Base-by-base conservation (phyloP, 106 monocot genomes). In the Phalaenopsis equestris region DNA sequence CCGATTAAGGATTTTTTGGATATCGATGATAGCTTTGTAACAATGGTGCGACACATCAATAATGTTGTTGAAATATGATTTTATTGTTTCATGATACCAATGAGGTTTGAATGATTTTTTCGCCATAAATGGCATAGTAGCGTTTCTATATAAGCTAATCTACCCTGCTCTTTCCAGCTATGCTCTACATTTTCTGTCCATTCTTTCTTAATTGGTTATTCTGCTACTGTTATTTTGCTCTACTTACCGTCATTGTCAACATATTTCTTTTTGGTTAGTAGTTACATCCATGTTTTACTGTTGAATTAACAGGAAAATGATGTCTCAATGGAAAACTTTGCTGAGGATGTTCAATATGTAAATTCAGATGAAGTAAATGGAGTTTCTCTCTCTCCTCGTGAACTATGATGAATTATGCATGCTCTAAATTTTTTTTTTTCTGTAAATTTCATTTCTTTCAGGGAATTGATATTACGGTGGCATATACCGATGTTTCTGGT, bases 401-500 rank as follows among this genome's bases (percentile, higher is more conserved):
- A 41, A 72, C 42, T 6, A 74, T 74, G n/a, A 14, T 42, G 2
- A 74, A 45, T 74, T 45, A 45, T 74, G n/a, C 72, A 72, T 36
- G 36, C 43, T 45, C 8, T n/a, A 45, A 18, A 19, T 57, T 75
- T 43, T 10, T 21, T 7, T 5, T 5, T 2, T 49, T 47, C 49
- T 15, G 30, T 30, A 30, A 30, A 30, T 15, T 30, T 75, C 58
- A 70, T 16, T 39, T 70, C 14, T 70, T 43, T n/a, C 83, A 80
- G 86, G 52, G 73, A 2, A 15, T 84, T 67, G 75, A 80, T 21
- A 84, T 84, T 67, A 84, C 84, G 67, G 75, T 80, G 64, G 47
- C 52, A 41, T 84, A 84, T 52, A 55, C 80, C 41, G 84, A 84
- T 80, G 48, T 75, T 80, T 84, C 84, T 76, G 84, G 80, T 52